phyloP scores from a whole-genome alignment of 2,329 filamentous ascomycete species.

The Cladophialophora yegresii region DNA sequence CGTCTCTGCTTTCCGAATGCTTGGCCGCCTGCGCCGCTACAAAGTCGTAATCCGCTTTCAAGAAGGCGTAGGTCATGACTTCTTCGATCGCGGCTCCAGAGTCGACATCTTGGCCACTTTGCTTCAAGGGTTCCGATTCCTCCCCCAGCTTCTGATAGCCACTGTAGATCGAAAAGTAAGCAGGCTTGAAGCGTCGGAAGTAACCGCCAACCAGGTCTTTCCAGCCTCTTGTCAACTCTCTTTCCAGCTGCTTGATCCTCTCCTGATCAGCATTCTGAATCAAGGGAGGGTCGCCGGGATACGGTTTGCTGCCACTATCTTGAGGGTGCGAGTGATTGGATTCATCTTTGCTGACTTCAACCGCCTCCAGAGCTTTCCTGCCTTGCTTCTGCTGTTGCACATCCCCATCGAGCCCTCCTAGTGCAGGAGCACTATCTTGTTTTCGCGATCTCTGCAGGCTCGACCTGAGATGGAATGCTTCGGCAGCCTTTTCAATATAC shows the following conservation, averaged over 20 bases:
- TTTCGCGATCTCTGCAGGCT: constrained; percentile 59
- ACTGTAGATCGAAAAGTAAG: constrained; percentile 64
- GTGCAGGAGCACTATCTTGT: constrained; percentile 12
- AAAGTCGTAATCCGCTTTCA: constrained; percentile 93
- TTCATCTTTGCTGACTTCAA: constrained; percentile 22
- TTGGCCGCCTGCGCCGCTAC: constrained; percentile 85
- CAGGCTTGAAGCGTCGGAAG: constrained; percentile 84
- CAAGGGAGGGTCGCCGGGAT: constrained; percentile 48
- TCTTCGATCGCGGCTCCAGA: constrained; percentile 50
- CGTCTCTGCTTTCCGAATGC: constrained; percentile 64
- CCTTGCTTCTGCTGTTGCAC: constrained; percentile 22
- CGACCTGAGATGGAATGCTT: constrained; percentile 74
- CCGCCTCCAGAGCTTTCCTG: constrained; percentile 22
- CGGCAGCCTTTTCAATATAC: constrained; percentile 82
- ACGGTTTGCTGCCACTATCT: constrained; percentile 14
- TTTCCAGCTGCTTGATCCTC: constrained; percentile 69
- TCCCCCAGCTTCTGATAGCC: constrained; percentile 40
- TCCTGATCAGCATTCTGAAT: constrained; percentile 57
- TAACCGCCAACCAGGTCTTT: constrained; percentile 87
- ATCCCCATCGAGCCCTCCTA: constrained; percentile 20
- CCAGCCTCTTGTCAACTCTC: constrained; percentile 72
- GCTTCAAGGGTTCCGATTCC: constrained; percentile 37
- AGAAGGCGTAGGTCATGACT: constrained; percentile 84
- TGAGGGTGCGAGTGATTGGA: constrained; percentile 23
- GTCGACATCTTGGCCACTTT: constrained; percentile 39